phyloP scores from a whole-genome alignment of 1,284 basidiomycete genomes.

The Ganoderma sinense region DNA sequence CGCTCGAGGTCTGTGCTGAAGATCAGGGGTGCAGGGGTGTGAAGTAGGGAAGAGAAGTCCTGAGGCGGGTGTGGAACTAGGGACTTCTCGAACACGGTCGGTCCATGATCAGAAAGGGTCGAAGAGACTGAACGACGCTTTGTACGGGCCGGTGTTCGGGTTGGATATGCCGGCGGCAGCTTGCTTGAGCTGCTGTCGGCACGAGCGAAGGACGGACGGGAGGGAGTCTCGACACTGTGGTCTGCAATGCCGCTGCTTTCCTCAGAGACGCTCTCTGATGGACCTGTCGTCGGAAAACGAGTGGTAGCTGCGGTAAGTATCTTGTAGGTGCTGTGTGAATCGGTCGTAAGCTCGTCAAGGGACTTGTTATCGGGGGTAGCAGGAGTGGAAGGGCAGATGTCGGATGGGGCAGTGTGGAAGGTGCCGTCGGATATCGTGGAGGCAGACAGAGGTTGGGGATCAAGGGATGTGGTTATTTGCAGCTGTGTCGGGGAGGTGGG shows the following conservation, averaged over 20 bases:
- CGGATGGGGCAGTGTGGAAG: slow-evolving; percentile 61
- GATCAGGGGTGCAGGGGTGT: slow-evolving; percentile 76
- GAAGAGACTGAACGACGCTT: slow-evolving; percentile 95
- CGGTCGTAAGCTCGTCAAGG: slow-evolving; percentile 12
- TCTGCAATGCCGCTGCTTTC: slow-evolving; percentile 48
- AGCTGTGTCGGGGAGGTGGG: slow-evolving; percentile 33
- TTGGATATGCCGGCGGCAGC: slow-evolving; percentile 64
- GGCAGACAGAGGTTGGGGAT: slow-evolving; percentile 47
- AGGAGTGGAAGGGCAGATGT: slow-evolving; percentile 58
- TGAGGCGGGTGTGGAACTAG: slow-evolving; percentile 53
- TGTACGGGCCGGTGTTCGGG: slow-evolving; percentile 92
- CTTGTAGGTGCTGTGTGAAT: slow-evolving; percentile 47
- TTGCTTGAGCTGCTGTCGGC: slow-evolving; percentile 42
- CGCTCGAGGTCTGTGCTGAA: slow-evolving; percentile 89
- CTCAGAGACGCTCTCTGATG: slow-evolving; percentile 48
- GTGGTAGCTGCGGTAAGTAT: slow-evolving; percentile 28
- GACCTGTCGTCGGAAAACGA: slow-evolving; percentile 26
- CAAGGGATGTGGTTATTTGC: slow-evolving; percentile 36
- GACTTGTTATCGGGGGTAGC: slow-evolving; percentile 58
- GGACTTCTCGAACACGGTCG: slow-evolving; percentile 57
- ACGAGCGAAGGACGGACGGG: slow-evolving; percentile 35
- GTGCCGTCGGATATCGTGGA: slow-evolving; percentile 60
- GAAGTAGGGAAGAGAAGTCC: slow-evolving; percentile 80
- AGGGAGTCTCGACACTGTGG: slow-evolving; percentile 18
- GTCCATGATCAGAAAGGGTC: slow-evolving; percentile 67